Conservation (phyloP, 768 basidiomycete genomes). For the Leccinum obscurum region DNA sequence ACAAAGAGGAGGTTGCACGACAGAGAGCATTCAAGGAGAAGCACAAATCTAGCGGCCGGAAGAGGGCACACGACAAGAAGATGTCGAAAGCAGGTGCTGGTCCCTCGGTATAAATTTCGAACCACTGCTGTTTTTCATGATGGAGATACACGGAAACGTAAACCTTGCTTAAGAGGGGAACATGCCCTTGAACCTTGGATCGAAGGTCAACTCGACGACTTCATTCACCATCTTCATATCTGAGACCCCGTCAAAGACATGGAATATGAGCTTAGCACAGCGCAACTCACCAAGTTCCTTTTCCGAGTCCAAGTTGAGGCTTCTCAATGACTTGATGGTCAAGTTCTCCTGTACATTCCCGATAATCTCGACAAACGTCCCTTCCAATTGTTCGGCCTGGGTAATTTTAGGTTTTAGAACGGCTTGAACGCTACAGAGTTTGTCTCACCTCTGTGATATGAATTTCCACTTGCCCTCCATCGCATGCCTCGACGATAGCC, state of each 20-base stretch:
- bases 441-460: slow-evolving; percentile 41
- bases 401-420: background rate
- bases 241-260: slow-evolving; percentile 26
- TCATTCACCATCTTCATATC: slow-evolving; percentile 65
- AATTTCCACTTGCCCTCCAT: slow-evolving; percentile 62
- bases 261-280: background rate
- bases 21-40: slow-evolving; percentile 76
- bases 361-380: slow-evolving; percentile 65
- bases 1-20: slow-evolving; percentile 41
- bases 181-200: slow-evolving; percentile 53
- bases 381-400: slow-evolving; percentile 47
- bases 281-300: slow-evolving; percentile 56
- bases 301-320: slow-evolving; percentile 53
- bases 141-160: background rate
- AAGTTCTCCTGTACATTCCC: slow-evolving; percentile 57
- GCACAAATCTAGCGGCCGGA: slow-evolving; percentile 78
- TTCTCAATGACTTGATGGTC: slow-evolving; percentile 53
- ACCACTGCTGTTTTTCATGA: background rate
- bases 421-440: background rate
- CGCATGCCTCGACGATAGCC: slow-evolving; percentile 62
- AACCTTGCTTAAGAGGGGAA: slow-evolving; percentile 34
- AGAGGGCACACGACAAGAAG: slow-evolving; percentile 88
- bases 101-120: slow-evolving; percentile 17
- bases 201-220: slow-evolving; percentile 59
- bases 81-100: slow-evolving; percentile 65